phyloP scores from a whole-genome alignment of 306 rosid species.

The Malus sieversii region DNA sequence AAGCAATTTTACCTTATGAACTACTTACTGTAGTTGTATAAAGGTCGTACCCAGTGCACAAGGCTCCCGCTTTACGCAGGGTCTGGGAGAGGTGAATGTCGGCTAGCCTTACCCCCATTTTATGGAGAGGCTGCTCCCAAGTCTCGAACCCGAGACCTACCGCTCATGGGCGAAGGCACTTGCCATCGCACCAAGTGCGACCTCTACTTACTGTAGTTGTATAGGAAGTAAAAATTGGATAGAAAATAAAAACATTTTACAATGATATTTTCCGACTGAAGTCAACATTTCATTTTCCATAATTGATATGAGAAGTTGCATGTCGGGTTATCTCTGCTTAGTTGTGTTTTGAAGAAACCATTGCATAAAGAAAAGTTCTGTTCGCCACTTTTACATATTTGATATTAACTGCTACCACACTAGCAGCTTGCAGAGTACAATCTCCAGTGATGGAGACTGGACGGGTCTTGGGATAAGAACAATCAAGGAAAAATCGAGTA shows the following conservation, averaged over 20 bases:
- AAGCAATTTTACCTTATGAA: not conserved
- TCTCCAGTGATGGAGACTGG: constrained; percentile 55
- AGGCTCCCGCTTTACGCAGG: too few species aligned
- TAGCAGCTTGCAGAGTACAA: constrained; percentile 56
- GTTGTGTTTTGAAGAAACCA: not conserved
- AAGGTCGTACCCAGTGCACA: too few species aligned
- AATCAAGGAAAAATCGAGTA: constrained; percentile 39
- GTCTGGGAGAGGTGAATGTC: too few species aligned
- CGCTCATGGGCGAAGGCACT: too few species aligned
- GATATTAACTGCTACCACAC: constrained; percentile 15
- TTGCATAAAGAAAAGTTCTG: not conserved
- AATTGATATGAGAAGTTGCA: not conserved
- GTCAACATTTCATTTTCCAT: not conserved
- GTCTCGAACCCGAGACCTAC: too few species aligned
- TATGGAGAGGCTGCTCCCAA: too few species aligned
- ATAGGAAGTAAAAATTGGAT: not conserved
- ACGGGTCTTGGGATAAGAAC: constrained; percentile 38
- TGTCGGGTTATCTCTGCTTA: not conserved
- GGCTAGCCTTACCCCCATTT: too few species aligned
- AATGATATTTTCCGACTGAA: not conserved
- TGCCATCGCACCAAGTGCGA: too few species aligned
- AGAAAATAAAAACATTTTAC: not conserved
- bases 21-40: not conserved
- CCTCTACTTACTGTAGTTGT: not conserved
- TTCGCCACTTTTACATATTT: not conserved